Percentiles rank a stretch among this genome's conserved stretches.
These are phyloP conservation scores for Sporothrix variecibatus DNA, from an alignment of 2,329 filamentous ascomycete genomes.

Conservation along the genomic window DNA sequence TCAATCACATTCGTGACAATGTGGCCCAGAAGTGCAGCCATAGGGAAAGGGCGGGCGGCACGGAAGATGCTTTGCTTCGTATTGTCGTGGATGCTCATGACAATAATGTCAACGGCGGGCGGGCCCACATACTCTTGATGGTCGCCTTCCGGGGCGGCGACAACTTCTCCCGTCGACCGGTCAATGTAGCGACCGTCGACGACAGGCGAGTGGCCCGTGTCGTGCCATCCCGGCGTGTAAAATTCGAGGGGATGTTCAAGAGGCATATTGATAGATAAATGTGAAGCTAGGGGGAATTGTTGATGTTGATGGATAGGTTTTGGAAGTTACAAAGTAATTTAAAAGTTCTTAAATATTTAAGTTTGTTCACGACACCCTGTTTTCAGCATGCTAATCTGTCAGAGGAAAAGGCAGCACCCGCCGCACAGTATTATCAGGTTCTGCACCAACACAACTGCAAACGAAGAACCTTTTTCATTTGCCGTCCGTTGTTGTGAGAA, in stretches of 20 bases:
- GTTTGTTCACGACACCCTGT: no score
- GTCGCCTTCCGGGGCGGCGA: not conserved
- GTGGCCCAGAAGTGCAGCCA: constrained; percentile 17
- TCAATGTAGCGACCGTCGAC: not conserved
- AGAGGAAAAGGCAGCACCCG: no score
- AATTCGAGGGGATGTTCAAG: not conserved
- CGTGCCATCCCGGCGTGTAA: constrained; percentile 5
- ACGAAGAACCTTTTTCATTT: no score
- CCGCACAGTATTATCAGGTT: no score
- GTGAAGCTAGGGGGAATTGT: not conserved
- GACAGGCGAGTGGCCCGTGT: not conserved
- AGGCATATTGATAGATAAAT: not conserved
- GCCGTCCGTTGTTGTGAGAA: no score
- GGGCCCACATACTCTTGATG: constrained; percentile 17
- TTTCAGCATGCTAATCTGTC: no score
- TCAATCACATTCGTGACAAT: constrained; percentile 8
- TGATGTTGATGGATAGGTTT: not conserved
- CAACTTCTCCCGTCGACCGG: not conserved
- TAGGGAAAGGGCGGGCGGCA: constrained; percentile 7
- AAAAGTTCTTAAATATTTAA: no score
- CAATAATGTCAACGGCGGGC: constrained; percentile 20
- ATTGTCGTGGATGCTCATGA: constrained; percentile 18
- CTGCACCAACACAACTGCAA: no score
- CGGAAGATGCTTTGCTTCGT: constrained; percentile 6
- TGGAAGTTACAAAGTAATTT: no score